phyloP scores from a whole-genome alignment of 768 basidiomycete genomes.

The Psilocybe sp. region DNA sequence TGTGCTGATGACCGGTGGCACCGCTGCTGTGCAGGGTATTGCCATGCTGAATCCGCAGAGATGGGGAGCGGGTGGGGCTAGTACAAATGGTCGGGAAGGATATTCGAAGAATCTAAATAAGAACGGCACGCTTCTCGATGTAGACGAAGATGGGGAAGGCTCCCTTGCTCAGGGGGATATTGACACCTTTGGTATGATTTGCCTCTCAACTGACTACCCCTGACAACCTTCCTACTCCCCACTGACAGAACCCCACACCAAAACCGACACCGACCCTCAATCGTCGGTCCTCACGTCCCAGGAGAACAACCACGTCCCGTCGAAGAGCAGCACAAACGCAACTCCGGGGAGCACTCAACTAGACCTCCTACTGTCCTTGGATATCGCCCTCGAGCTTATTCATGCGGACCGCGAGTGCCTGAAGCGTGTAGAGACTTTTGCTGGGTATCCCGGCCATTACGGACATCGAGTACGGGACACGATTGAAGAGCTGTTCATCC shows the following conservation, averaged over 20 bases:
- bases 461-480: slow-evolving; percentile 89
- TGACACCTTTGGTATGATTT: slow-evolving; percentile 8
- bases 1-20: slow-evolving; percentile 66
- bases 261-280: too few relatives aligned
- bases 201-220: neutral
- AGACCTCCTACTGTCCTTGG: slow-evolving; percentile 88
- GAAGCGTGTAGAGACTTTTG: slow-evolving; percentile 90
- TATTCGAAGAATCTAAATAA: slow-evolving; percentile 37
- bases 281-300: too few relatives aligned
- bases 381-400: slow-evolving; percentile 87
- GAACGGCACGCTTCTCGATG: slow-evolving; percentile 48
- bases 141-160: slow-evolving; percentile 32
- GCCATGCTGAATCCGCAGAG: slow-evolving; percentile 88
- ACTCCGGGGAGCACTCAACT: slow-evolving; percentile 40
- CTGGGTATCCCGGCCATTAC: slow-evolving; percentile 81
- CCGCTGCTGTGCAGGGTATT: slow-evolving; percentile 78
- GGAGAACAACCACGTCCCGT: too few relatives aligned
- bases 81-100: slow-evolving; percentile 14
- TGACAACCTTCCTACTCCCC: too few relatives aligned
- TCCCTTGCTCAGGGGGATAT: neutral
- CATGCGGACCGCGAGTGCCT: slow-evolving; percentile 89
- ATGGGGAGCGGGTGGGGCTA: slow-evolving; percentile 50
- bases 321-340: neutral
- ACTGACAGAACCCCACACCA: too few relatives aligned
- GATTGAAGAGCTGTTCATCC: slow-evolving; percentile 90